Evolutionary conservation across 495 filamentous ascomycete species (phyloP).

Genomic region (Hyaloscypha variabilis): DNA sequence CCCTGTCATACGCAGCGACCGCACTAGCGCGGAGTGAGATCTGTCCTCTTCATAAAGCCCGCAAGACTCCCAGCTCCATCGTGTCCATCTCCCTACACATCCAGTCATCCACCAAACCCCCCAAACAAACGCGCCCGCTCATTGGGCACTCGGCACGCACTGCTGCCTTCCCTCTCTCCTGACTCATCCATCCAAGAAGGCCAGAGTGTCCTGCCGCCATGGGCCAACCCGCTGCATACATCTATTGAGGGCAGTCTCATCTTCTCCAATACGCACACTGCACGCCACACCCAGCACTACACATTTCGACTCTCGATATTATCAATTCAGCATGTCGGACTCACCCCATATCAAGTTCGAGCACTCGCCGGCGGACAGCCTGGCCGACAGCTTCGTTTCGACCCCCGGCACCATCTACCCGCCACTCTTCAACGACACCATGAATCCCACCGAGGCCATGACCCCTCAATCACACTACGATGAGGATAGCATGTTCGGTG

Average conservation of each 20-base stretch:
- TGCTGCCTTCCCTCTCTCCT: constrained; percentile 18
- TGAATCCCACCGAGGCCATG: constrained; percentile 48
- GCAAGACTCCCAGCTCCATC: constrained; percentile 1
- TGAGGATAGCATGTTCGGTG: constrained; percentile 36
- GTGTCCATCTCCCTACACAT: background rate
- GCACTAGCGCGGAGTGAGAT: too few species aligned
- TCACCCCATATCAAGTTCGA: constrained; percentile 33
- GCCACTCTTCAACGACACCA: constrained; percentile 47
- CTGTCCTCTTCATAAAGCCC: constrained; percentile 27
- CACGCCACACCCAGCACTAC: background rate
- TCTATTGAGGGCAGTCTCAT: constrained; percentile 21
- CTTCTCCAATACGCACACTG: background rate
- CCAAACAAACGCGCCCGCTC: constrained; percentile 2
- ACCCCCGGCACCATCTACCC: constrained; percentile 52
- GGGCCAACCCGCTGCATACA: constrained; percentile 9
- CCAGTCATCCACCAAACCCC: constrained; percentile 6
- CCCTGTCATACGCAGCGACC: too few species aligned
- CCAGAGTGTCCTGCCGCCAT: constrained; percentile 20
- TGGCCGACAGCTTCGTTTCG: constrained; percentile 54
- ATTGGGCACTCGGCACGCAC: constrained; percentile 13
- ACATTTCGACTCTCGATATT: background rate
- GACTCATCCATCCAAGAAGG: constrained; percentile 8
- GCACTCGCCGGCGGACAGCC: constrained; percentile 29
- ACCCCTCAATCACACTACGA: constrained; percentile 41
- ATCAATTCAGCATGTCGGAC: constrained; percentile 18